Base-by-base conservation (phyloP, 2,329 filamentous ascomycete genomes). In the Macrophomina phaseolina region DNA sequence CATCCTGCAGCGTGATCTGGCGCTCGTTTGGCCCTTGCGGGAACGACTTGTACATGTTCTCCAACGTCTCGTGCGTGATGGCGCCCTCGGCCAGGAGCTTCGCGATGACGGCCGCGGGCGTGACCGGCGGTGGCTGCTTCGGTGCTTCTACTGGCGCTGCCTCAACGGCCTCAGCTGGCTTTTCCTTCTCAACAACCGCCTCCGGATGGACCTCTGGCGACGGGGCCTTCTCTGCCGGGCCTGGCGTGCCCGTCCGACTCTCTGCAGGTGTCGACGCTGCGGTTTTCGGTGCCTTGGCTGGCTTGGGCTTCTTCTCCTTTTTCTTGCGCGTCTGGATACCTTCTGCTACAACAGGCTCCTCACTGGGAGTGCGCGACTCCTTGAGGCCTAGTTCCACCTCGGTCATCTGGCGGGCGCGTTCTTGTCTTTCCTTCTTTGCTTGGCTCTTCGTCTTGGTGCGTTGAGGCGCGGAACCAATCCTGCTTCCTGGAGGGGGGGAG, bases 271-370 rank as follows among this genome's bases (percentile, higher is more conserved):
- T 68, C 7, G 67, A 68, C 5, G 18, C 28, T 18, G 53, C 40
- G 2, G 55, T 66, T 5, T 46, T 58, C 1, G 18, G 3, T 4
- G 67, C 9, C 36, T 60, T 62, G 16, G 45, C 32, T 12, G 64
- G 52, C 23, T 53, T 63, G 8, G 42, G 53, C 79, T 93, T 94
- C 83, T 91, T 93, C 76, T 91, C 87, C 80, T 94, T 95, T 83
- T 93, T 94, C 83, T 93, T 93, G 63, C 92, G 87, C 40, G 91
- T 91, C 58, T 93, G 77, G 48, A 96, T 90, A 0, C 92, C 92
- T 7, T 88, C 92, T 70, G 86, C 82, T 9, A 83, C 81, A 38
- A 66, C 64, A 11, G 70, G 70, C 3, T 78, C 77, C 30, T 79
- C 77, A 16, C 73, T 67, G 11, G 71, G 62, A 5, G 69, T 70